These are phyloP conservation scores for Podila minutissima DNA, from an alignment of 192 early-diverging fungal species.

Conservation along the genomic window DNA sequence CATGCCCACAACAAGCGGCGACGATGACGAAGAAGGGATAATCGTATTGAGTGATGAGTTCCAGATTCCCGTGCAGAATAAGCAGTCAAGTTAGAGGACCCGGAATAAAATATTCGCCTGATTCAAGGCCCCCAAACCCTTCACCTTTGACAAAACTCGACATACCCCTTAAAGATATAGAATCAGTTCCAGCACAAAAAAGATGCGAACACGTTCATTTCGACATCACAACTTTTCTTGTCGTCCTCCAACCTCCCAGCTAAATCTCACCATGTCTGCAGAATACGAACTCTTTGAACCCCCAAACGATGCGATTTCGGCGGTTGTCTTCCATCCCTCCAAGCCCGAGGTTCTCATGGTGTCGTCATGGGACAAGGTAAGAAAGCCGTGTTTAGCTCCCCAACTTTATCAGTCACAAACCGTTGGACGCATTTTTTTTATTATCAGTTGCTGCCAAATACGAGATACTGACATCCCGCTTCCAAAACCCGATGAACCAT, in stretches of 20 bases:
- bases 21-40: background rate
- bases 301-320: slow-evolving; percentile 88
- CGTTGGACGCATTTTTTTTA: background rate
- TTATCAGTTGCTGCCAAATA: background rate
- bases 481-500: background rate
- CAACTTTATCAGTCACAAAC: background rate
- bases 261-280: slow-evolving; percentile 20
- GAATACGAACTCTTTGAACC: slow-evolving; percentile 82
- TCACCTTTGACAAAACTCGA: too few species aligned
- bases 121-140: too few species aligned
- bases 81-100: too few species aligned
- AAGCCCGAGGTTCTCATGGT: slow-evolving; percentile 76
- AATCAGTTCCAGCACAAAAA: too few species aligned
- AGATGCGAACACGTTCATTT: too few species aligned
- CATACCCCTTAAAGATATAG: too few species aligned
- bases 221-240: background rate
- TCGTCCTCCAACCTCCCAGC: background rate
- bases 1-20: background rate
- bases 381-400: background rate
- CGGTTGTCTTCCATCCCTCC: slow-evolving; percentile 74
- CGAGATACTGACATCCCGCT: background rate
- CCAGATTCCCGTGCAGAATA: background rate
- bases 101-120: too few species aligned
- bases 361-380: slow-evolving; percentile 93
- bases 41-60: background rate